Conservation (phyloP, 2,329 filamentous ascomycete genomes). For the Nannizziopsis barbatae region DNA sequence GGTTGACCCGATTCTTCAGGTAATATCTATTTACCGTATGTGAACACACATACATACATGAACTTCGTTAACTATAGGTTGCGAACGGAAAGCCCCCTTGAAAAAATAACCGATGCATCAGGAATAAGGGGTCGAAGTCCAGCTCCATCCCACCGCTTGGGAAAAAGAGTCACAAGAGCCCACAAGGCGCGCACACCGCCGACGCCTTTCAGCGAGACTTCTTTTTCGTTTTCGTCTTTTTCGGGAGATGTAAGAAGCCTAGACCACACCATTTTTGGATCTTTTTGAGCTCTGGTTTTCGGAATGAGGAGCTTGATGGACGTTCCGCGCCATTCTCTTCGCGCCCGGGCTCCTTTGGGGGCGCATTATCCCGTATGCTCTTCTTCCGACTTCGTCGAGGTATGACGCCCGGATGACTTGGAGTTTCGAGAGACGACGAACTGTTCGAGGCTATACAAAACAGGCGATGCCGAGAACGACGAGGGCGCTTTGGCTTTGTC, state of each 20-base stretch:
- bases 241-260: constrained; percentile 1
- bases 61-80: not conserved
- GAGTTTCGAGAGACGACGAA: not conserved
- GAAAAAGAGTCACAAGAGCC: not conserved
- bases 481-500: not conserved
- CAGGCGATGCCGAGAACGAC: not conserved
- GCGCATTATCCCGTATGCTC: not conserved
- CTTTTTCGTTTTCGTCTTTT: constrained; percentile 1
- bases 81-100: not conserved
- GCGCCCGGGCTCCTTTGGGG: not conserved
- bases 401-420: not conserved
- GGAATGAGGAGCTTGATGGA: not conserved
- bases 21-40: not conserved
- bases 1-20: not conserved
- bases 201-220: constrained; percentile 8
- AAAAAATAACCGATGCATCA: not conserved
- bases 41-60: not conserved
- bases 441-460: not conserved
- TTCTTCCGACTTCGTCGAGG: not conserved
- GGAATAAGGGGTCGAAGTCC: no score
- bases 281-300: not conserved
- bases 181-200: not conserved
- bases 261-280: constrained; percentile 5
- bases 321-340: not conserved
- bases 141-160: not conserved